Evolutionary conservation across 2,329 filamentous ascomycete species (phyloP).

Genomic region (Aureobasidium sp.): DNA sequence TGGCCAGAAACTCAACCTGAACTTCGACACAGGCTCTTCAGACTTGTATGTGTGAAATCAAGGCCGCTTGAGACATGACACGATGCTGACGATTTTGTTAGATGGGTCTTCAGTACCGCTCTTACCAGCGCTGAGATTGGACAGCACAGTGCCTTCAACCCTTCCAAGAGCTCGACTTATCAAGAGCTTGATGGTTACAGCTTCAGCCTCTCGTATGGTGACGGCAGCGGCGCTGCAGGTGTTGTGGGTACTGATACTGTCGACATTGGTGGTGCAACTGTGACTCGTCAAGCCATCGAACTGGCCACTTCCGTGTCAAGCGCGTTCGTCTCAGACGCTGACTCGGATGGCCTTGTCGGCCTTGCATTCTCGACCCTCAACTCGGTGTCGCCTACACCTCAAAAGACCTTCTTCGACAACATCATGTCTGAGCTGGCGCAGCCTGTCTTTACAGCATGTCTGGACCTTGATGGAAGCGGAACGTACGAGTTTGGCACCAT

Average conservation of each 20-base stretch:
- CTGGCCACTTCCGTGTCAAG: constrained; percentile 54
- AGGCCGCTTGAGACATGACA: background rate
- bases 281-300: constrained; percentile 59
- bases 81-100: constrained; percentile 23
- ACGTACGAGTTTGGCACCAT: constrained; percentile 70
- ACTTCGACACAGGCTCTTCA: constrained; percentile 70
- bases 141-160: constrained; percentile 53
- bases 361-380: constrained; percentile 61
- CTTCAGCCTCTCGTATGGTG: constrained; percentile 64
- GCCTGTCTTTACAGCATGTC: constrained; percentile 64
- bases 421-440: constrained; percentile 52
- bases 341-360: constrained; percentile 62
- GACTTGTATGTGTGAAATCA: constrained; percentile 50
- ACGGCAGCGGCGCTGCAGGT: constrained; percentile 56
- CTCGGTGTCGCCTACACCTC: constrained; percentile 53
- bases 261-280: constrained; percentile 58
- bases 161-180: constrained; percentile 47
- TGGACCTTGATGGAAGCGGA: constrained; percentile 54
- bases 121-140: constrained; percentile 40
- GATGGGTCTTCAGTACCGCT: constrained; percentile 63
- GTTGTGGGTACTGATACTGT: constrained; percentile 63
- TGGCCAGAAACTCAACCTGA: constrained; percentile 59
- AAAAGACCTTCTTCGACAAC: constrained; percentile 71
- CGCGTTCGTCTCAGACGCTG: constrained; percentile 53
- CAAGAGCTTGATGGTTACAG: constrained; percentile 42